phyloP scores from a whole-genome alignment of 139 green algal genomes.

The Desmodesmus armatus region DNA sequence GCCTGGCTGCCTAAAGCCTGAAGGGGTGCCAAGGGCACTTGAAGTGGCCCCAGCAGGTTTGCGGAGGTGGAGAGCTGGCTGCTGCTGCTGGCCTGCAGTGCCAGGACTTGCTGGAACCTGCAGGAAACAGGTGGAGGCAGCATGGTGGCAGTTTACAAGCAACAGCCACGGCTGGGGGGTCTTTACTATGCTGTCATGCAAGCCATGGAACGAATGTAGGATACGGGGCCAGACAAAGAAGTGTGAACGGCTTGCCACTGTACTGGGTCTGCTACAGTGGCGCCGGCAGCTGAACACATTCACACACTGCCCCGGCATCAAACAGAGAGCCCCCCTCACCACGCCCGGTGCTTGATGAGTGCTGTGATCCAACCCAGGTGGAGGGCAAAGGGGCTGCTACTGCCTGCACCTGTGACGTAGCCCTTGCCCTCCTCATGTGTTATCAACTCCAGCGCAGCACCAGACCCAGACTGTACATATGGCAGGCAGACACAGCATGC shows the following conservation, averaged over 20 bases:
- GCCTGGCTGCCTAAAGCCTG: neutral
- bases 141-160: no score
- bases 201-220: no score
- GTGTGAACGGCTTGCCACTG: neutral
- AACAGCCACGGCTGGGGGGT: no score
- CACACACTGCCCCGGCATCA: neutral
- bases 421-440: neutral
- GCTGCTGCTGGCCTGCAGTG: neutral
- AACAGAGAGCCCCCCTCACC: neutral
- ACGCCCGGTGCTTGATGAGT: neutral
- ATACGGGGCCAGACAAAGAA: neutral
- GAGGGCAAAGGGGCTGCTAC: neutral
- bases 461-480: neutral
- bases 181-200: no score
- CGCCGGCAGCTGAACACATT: neutral
- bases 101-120: conserved; percentile 8
- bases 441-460: neutral
- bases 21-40: conserved; percentile 1
- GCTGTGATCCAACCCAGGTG: neutral
- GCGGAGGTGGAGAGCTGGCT: no score
- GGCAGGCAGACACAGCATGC: neutral
- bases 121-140: no score
- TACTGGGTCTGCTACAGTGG: neutral
- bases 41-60: conserved; percentile 17
- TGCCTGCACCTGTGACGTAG: neutral